phyloP scores from a whole-genome alignment of 352 stramenopile species.

The Phytophthora cactorum region DNA sequence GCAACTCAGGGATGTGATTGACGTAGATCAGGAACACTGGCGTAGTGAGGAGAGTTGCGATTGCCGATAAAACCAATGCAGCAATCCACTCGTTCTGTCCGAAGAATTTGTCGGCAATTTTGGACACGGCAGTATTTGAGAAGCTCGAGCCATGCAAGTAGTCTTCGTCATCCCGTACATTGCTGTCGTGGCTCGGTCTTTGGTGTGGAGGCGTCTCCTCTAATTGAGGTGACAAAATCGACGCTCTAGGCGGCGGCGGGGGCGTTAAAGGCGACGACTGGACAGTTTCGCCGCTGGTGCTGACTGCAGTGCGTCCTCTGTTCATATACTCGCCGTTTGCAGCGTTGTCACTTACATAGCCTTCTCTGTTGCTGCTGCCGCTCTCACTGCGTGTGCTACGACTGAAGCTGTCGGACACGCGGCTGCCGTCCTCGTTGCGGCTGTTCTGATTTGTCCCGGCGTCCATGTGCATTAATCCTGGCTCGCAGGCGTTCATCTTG shows the following conservation, averaged over 20 bases:
- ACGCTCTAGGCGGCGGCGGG: constrained; percentile 11
- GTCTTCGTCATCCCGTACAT: constrained; percentile 23
- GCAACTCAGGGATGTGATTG: constrained; percentile 49
- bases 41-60: constrained; percentile 39
- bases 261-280: constrained; percentile 28
- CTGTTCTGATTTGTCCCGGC: constrained; percentile 7
- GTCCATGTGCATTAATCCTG: constrained; percentile 13
- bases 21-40: constrained; percentile 50
- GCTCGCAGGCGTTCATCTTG: constrained; percentile 37
- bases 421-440: constrained; percentile 15
- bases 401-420: constrained; percentile 33
- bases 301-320: constrained; percentile 32
- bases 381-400: constrained; percentile 45
- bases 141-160: constrained; percentile 34
- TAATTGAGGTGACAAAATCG: constrained; percentile 11
- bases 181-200: constrained; percentile 19
- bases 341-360: constrained; percentile 1
- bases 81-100: constrained; percentile 54
- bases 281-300: constrained; percentile 31
- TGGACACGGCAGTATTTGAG: constrained; percentile 41
- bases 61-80: constrained; percentile 43
- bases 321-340: constrained; percentile 2
- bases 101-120: constrained; percentile 50
- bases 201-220: constrained; percentile 11
- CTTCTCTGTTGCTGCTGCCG: constrained; percentile 22